phyloP scores from a whole-genome alignment of 768 basidiomycete species.

The Suillus bovinus region DNA sequence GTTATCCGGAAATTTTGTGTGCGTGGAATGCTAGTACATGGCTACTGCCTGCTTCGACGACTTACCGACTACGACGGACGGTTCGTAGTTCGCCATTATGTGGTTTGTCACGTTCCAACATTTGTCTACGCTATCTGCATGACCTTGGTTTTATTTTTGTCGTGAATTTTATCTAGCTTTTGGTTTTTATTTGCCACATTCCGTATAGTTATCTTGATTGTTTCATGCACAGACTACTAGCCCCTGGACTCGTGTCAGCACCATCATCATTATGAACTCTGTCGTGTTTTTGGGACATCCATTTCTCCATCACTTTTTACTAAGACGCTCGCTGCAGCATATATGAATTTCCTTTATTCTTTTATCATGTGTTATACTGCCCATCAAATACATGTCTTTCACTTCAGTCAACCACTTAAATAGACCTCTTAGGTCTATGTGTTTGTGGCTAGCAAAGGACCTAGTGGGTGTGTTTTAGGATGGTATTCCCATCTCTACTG shows the following conservation, averaged over 20 bases:
- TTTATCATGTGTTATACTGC: conserved; percentile 27
- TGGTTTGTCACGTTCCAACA: conserved; percentile 24
- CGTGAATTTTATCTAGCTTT: conserved; percentile 14
- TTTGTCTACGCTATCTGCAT: conserved; percentile 12
- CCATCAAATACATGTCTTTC: too few relatives aligned
- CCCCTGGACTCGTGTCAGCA: conserved; percentile 19
- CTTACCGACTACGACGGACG: conserved; percentile 17
- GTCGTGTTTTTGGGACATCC: conserved; percentile 14
- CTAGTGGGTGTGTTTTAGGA: too few relatives aligned
- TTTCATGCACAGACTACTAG: not conserved
- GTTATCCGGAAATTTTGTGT: conserved; percentile 12
- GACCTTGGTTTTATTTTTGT: conserved; percentile 15
- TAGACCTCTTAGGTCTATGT: too few relatives aligned
- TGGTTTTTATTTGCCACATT: conserved; percentile 24
- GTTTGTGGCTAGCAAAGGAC: too few relatives aligned
- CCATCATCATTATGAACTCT: not conserved
- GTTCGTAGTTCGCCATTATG: conserved; percentile 8
- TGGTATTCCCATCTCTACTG: too few relatives aligned
- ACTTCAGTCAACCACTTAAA: too few relatives aligned
- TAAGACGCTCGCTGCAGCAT: conserved; percentile 22
- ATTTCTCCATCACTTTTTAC: not conserved
- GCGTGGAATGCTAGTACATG: conserved; percentile 18
- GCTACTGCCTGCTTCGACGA: conserved; percentile 16
- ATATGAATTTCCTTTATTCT: conserved; percentile 22
- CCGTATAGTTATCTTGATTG: conserved; percentile 1